These are phyloP conservation scores for Aspergillus haitiensis DNA, from an alignment of 495 filamentous ascomycete genomes.

Conservation along the genomic window DNA sequence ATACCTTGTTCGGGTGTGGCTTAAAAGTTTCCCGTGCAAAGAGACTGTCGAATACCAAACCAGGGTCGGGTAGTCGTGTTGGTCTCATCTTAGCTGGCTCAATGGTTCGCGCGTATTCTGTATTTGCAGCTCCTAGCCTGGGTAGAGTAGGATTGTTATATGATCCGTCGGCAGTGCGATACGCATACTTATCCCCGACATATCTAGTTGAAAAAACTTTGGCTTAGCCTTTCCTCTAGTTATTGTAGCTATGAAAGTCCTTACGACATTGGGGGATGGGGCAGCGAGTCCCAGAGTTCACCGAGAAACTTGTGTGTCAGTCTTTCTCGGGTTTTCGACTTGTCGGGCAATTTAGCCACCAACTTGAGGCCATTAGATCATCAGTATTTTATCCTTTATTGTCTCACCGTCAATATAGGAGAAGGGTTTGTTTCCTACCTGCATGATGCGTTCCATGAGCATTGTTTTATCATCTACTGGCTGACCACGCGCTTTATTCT, in stretches of 20 bases:
- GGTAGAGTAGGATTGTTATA: slow-evolving; percentile 60
- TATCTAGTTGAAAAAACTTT: slow-evolving; percentile 36
- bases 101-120: slow-evolving; percentile 55
- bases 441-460: slow-evolving; percentile 74
- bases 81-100: slow-evolving; percentile 52
- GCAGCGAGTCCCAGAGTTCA: slow-evolving; percentile 65
- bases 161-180: slow-evolving; percentile 71
- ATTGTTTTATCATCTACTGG: slow-evolving; percentile 73
- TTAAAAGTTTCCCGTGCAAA: slow-evolving; percentile 54
- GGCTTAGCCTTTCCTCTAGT: background rate
- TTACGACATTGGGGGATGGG: slow-evolving; percentile 56
- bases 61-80: slow-evolving; percentile 53
- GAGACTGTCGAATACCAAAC: slow-evolving; percentile 55
- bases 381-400: background rate
- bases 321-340: slow-evolving; percentile 61
- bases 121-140: slow-evolving; percentile 56
- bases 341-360: slow-evolving; percentile 61
- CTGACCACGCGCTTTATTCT: slow-evolving; percentile 55
- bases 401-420: background rate
- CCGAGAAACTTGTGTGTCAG: slow-evolving; percentile 70
- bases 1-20: slow-evolving; percentile 58
- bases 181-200: slow-evolving; percentile 64
- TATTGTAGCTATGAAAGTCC: slow-evolving; percentile 1
- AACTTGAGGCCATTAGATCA: slow-evolving; percentile 39
- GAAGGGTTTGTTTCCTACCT: slow-evolving; percentile 35